These are phyloP conservation scores for Talaromyces marneffei DNA, from an alignment of 2,329 filamentous ascomycete genomes.

Conservation along the genomic window DNA sequence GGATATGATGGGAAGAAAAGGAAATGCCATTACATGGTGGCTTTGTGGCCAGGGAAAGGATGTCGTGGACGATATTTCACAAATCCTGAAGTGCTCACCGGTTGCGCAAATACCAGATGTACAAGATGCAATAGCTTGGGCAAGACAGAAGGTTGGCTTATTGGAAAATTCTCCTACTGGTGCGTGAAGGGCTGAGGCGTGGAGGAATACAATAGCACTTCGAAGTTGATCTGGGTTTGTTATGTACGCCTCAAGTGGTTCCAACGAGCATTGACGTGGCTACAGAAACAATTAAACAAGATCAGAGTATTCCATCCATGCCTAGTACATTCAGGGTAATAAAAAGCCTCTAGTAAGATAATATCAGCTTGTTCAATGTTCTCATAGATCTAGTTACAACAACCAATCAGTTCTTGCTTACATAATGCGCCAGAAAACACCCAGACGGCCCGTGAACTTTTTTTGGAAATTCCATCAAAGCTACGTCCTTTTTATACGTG, in stretches of 20 bases:
- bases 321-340: neutral
- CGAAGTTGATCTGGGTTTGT: neutral
- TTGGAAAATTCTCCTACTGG: neutral
- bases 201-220: neutral
- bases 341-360: neutral
- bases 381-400: neutral
- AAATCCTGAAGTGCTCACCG: neutral
- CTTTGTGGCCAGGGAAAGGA: neutral
- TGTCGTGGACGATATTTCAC: neutral
- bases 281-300: no score
- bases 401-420: slow-evolving; percentile 5
- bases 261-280: no score
- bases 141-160: neutral
- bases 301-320: neutral
- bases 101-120: neutral
- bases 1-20: neutral
- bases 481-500: neutral
- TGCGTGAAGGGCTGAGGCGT: no score
- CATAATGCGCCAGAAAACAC: neutral
- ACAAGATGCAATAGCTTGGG: neutral
- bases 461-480: neutral
- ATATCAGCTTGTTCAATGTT: neutral
- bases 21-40: neutral
- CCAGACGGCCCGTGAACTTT: neutral
- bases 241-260: neutral